Conservation (phyloP, 306 rosid genomes). For the Cucumis sativus region Cucumber_9930_V3 NC_026659.2:30938001-30938500, state of each 20-base stretch:
- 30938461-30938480: constrained; percentile 82
- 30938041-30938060: constrained; percentile 9
- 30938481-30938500: constrained; percentile 71
- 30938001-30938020: constrained; percentile 3
- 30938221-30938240: not conserved
- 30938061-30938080: constrained; percentile 50
- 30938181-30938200: not conserved
- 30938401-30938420: constrained; percentile 13
- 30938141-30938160: constrained; percentile 16
- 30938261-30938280: constrained; percentile 16
- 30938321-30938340: not conserved
- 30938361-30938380: not conserved
- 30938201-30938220: not conserved
- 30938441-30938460: constrained; percentile 85
- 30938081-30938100: constrained; percentile 22
- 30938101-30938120: constrained; percentile 28
- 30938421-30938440: constrained; percentile 89
- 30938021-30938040: constrained; percentile 9
- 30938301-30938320: not conserved
- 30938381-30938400: not conserved
- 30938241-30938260: not conserved
- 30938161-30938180: constrained; percentile 12
- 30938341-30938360: not conserved
- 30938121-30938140: constrained; percentile 24
- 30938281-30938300: not conserved